Evolutionary conservation across 495 filamentous ascomycete species (phyloP), one percentile per base, ranked within the genome.

Genomic region (Talaromyces borbonicus): DNA sequence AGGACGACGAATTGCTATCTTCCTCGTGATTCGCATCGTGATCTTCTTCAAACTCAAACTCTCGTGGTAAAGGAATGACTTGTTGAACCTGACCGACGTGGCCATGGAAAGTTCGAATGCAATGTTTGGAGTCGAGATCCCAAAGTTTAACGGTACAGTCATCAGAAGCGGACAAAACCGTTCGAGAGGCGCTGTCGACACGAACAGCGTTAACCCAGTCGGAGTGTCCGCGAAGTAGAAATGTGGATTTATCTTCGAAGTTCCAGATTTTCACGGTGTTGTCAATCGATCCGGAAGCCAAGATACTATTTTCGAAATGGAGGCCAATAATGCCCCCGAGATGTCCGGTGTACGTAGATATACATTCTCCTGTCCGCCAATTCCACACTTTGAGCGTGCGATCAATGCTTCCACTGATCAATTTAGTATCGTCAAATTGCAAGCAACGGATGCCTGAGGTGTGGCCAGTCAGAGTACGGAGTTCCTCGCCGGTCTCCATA

Each of bases 11-110:
- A 46, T 65, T 37, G 47, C 65, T 59, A 43, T 67, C 73, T 46
- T 84, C 83, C 22, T 74, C 73, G 30, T 77, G 74, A 38, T 80
- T 77, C 11, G 57, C 61, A 16, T 71, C 66, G 31, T 73, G 65
- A 19, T 79, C 76, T 12, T 82, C 78, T 52, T 95, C 87, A n/a
- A 89, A 78, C 51, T 95, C 88, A 49, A 90, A 92, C 51, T 94
- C 89, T 16, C 79, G 68, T 0, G 90, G 87, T 29, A 97, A 67
- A 1, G 82, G 74, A 16, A 92, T 63, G 9, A 95, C 82, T 56
- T 95, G 87, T 56, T 97, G 93, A 1, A 97, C 90, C 50, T 93
- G 89, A 23, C 89, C 92, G 19, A 96, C 87, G 52, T 97, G 92
- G n/a, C 89, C 90, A 53, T 90, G 77, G 58, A 89, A 95, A 1